A percentile compares a stretch with the other conserved stretches of the same genome.
Conservation (phyloP, 805 yeast genomes). For the Pachysolen tannophilus region DNA sequence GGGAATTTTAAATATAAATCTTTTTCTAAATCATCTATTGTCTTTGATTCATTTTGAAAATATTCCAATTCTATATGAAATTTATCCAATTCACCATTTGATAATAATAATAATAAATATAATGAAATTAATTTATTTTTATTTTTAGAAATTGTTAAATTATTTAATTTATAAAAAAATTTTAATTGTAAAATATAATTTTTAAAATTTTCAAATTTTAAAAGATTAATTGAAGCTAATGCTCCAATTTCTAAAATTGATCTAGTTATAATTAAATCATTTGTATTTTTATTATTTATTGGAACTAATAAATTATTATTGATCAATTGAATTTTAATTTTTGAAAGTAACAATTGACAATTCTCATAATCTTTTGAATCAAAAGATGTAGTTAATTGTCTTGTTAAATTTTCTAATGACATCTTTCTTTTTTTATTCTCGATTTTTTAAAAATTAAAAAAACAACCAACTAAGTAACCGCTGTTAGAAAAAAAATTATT, state of each 20-base stretch:
- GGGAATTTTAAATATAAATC: constrained; percentile 78
- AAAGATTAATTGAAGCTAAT: constrained; percentile 58
- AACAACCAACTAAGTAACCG: no score
- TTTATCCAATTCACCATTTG: constrained; percentile 77
- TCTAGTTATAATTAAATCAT: constrained; percentile 72
- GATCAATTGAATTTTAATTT: constrained; percentile 72
- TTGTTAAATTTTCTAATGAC: constrained; percentile 65
- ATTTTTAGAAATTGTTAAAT: constrained; percentile 38
- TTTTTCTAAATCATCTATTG: constrained; percentile 44
- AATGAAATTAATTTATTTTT: constrained; percentile 69
- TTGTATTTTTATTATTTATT: constrained; percentile 30
- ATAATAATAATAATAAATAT: constrained; percentile 65
- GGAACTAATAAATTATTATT: constrained; percentile 76
- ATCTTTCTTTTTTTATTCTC: constrained; percentile 16
- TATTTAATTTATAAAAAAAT: constrained; percentile 53
- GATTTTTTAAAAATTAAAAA: no score
- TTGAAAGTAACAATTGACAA: constrained; percentile 56
- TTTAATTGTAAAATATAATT: constrained; percentile 67
- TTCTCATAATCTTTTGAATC: constrained; percentile 50
- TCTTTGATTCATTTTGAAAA: constrained; percentile 39
- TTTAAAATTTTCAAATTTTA: constrained; percentile 58
- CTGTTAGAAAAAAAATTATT: no score
- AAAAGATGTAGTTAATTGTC: constrained; percentile 58
- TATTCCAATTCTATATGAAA: constrained; percentile 87
- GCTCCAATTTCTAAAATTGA: constrained; percentile 87